Conservation (phyloP, 1,284 basidiomycete species). For the Fomes fomentarius region DNA sequence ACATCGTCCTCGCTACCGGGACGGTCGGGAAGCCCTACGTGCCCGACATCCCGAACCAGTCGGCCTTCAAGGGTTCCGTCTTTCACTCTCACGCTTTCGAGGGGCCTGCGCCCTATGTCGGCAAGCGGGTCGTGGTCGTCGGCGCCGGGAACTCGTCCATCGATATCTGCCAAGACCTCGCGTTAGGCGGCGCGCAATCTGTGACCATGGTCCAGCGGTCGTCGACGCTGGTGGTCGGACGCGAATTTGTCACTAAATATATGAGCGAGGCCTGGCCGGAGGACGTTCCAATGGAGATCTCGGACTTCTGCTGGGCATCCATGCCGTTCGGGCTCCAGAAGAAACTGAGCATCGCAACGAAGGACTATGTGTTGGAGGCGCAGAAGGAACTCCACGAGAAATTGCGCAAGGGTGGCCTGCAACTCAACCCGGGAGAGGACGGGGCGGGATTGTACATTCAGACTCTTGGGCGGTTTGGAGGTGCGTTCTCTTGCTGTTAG, state of each 20-base stretch:
- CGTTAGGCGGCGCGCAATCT: slow-evolving; percentile 37
- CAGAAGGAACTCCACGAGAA: slow-evolving; percentile 55
- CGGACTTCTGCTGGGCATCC: slow-evolving; percentile 48
- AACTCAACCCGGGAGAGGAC: slow-evolving; percentile 56
- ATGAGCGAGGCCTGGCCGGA: slow-evolving; percentile 41
- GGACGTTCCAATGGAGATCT: slow-evolving; percentile 43
- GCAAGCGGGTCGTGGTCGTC: slow-evolving; percentile 54
- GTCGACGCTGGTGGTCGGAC: slow-evolving; percentile 31
- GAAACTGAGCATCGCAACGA: slow-evolving; percentile 28
- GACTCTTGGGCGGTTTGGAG: slow-evolving; percentile 39
- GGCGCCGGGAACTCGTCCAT: slow-evolving; percentile 52
- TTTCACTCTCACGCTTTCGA: slow-evolving; percentile 47
- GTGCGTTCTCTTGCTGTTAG: slow-evolving; percentile 26
- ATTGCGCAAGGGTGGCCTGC: slow-evolving; percentile 61
- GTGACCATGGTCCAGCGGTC: slow-evolving; percentile 38
- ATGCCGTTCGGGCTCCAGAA: slow-evolving; percentile 43
- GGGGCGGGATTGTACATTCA: slow-evolving; percentile 52
- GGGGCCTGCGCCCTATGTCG: slow-evolving; percentile 41
- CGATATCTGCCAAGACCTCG: slow-evolving; percentile 49
- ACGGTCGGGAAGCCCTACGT: slow-evolving; percentile 49
- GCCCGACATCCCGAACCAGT: slow-evolving; percentile 43
- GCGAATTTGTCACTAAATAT: slow-evolving; percentile 28
- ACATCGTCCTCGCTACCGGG: slow-evolving; percentile 65
- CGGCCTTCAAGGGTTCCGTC: slow-evolving; percentile 43
- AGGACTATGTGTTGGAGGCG: slow-evolving; percentile 30